Percentiles rank a stretch among this genome's conserved stretches.
Evolutionary conservation across 2,329 filamentous ascomycete species (phyloP).

Genomic region (Plectosphaerella cucumerina): DNA sequence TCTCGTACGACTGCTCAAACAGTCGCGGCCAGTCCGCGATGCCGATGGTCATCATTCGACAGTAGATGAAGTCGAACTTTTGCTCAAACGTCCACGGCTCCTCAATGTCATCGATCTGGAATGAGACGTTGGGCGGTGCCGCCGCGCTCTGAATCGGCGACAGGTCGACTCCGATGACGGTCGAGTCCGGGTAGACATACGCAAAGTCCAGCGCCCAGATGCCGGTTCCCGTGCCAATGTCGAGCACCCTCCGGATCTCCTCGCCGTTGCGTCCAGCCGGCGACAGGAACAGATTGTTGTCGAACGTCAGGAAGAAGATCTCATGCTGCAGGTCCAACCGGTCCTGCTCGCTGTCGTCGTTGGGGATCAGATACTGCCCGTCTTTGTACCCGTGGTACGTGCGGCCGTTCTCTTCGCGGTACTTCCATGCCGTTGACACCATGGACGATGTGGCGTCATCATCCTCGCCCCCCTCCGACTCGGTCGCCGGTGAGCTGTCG

Average conservation of each 20-base stretch:
- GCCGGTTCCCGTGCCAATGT: slow-evolving; percentile 46
- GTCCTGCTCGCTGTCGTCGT: slow-evolving; percentile 20
- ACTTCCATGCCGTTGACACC: slow-evolving; percentile 30
- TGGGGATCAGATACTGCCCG: slow-evolving; percentile 19
- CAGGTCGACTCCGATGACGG: slow-evolving; percentile 35
- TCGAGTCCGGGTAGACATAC: not conserved
- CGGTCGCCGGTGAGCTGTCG: not conserved
- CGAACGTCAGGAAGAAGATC: slow-evolving; percentile 19
- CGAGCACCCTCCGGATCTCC: slow-evolving; percentile 25
- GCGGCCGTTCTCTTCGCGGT: slow-evolving; percentile 33
- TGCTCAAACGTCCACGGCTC: slow-evolving; percentile 23
- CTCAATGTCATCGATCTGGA: slow-evolving; percentile 32
- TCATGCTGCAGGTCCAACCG: slow-evolving; percentile 24
- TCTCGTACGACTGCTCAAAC: slow-evolving; percentile 29
- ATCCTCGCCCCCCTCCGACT: not conserved
- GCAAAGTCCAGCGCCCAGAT: slow-evolving; percentile 41
- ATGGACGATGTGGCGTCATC: slow-evolving; percentile 16
- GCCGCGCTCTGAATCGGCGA: slow-evolving; percentile 42
- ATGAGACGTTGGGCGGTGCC: slow-evolving; percentile 37
- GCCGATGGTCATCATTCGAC: slow-evolving; percentile 31
- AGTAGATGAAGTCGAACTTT: slow-evolving; percentile 31
- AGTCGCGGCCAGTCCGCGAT: slow-evolving; percentile 30
- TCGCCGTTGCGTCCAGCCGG: slow-evolving; percentile 9
- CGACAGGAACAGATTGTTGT: slow-evolving; percentile 16
- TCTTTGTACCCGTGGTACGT: slow-evolving; percentile 32